Percentiles rank a stretch among this genome's conserved stretches.
Evolutionary conservation across 108 stramenopile genomes (phyloP).

Genomic region (Bacterosira constricta): DNA sequence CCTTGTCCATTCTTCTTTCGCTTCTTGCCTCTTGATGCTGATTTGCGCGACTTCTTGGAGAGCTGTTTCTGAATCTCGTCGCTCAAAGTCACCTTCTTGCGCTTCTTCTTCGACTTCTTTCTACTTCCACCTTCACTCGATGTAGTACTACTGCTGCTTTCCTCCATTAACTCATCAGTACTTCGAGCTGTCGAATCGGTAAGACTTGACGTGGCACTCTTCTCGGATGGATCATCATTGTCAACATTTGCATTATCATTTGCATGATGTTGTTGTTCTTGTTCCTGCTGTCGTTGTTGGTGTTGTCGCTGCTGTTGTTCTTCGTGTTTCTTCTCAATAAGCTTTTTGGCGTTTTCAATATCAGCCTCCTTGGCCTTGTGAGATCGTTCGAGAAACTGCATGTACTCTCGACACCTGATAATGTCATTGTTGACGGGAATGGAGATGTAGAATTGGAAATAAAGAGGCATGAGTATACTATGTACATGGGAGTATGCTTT

Average conservation of each 20-base stretch:
- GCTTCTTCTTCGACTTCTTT: background rate
- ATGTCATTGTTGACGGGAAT: too few relatives aligned
- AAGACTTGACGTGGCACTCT: constrained; percentile 70
- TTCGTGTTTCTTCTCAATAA: constrained; percentile 47
- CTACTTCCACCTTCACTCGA: background rate
- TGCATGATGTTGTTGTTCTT: too few relatives aligned
- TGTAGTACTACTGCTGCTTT: background rate
- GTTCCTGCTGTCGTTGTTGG: too few relatives aligned
- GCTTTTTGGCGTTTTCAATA: constrained; percentile 60
- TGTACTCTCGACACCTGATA: constrained; percentile 77
- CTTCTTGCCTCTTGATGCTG: background rate
- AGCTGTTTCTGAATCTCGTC: background rate
- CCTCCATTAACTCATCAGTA: background rate
- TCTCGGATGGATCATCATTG: constrained; percentile 71
- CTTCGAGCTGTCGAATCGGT: constrained; percentile 41
- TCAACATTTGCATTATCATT: constrained; percentile 62
- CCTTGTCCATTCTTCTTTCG: background rate
- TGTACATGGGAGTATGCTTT: background rate
- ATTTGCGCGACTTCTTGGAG: constrained; percentile 6
- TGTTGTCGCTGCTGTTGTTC: constrained; percentile 47
- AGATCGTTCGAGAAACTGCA: constrained; percentile 65
- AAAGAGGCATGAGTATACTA: background rate
- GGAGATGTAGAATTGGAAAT: background rate
- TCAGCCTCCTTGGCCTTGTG: constrained; percentile 70
- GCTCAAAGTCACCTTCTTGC: constrained; percentile 5